These are phyloP conservation scores for Kalmanozyma brasiliensis DNA, from an alignment of 1,284 basidiomycete genomes.

Conservation along the genomic window DNA sequence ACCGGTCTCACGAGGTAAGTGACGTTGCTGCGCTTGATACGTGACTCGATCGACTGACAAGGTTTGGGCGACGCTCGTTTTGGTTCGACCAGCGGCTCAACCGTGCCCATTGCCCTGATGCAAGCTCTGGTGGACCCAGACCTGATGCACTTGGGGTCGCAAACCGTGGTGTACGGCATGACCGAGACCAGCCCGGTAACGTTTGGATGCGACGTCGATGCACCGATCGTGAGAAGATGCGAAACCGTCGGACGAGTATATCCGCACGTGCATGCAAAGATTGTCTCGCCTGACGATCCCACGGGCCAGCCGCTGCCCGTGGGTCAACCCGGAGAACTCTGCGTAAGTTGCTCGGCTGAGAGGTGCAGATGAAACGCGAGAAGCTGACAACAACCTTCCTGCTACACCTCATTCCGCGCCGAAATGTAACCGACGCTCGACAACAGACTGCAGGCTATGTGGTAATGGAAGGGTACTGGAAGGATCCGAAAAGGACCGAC, in stretches of 20 bases:
- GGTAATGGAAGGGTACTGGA: conserved; percentile 85
- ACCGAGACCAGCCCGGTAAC: conserved; percentile 76
- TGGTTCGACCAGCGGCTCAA: conserved; percentile 73
- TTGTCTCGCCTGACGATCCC: conserved; percentile 74
- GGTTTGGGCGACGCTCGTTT: too few relatives aligned
- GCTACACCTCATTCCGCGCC: conserved; percentile 10
- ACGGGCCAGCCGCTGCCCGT: conserved; percentile 59
- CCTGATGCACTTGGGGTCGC: conserved; percentile 69
- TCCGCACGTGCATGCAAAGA: conserved; percentile 81
- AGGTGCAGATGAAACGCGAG: background rate
- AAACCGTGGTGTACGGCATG: conserved; percentile 74
- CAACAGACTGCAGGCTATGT: conserved; percentile 76
- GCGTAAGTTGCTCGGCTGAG: conserved; percentile 55
- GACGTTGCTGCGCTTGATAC: background rate
- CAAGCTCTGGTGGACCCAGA: conserved; percentile 72
- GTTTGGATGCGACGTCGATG: conserved; percentile 73
- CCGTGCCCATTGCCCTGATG: conserved; percentile 78
- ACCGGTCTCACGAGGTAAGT: conserved; percentile 76
- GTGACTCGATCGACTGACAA: background rate
- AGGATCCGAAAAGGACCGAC: conserved; percentile 77
- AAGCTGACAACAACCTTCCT: conserved; percentile 8
- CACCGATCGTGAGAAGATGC: conserved; percentile 78
- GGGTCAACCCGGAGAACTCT: conserved; percentile 76
- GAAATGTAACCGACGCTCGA: conserved; percentile 9
- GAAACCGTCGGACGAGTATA: conserved; percentile 82